phyloP scores from a whole-genome alignment of 2,329 filamentous ascomycete genomes.

The Aspergillus quadricinctus region DNA sequence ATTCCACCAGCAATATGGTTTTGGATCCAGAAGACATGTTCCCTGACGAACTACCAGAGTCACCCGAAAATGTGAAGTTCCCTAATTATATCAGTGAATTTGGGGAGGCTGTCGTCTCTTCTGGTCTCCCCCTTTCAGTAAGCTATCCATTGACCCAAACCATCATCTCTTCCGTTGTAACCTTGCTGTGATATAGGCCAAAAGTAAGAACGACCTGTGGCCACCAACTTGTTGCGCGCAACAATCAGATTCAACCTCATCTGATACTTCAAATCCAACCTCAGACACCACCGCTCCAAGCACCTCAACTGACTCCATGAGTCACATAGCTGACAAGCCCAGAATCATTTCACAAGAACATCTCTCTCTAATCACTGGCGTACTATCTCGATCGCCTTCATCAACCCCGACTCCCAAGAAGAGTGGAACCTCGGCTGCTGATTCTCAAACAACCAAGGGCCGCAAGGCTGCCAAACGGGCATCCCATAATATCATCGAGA shows the following conservation, averaged over 20 bases:
- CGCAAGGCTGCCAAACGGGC: background rate
- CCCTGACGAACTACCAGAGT: no score
- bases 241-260: no score
- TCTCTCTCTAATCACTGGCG: no score
- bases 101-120: background rate
- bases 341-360: no score
- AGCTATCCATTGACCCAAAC: no score
- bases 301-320: background rate
- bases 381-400: background rate
- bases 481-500: background rate
- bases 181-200: no score
- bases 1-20: background rate
- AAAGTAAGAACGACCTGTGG: no score
- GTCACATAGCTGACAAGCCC: no score
- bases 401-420: background rate
- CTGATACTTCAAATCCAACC: no score
- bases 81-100: background rate
- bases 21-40: background rate
- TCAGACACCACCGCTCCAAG: background rate
- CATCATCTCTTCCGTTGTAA: no score
- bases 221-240: no score
- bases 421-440: background rate
- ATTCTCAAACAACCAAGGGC: background rate
- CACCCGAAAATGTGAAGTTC: no score
- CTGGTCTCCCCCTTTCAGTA: background rate